Percentiles rank a stretch among this genome's conserved stretches.
phyloP scores from a whole-genome alignment of 202 grass and related monocot species.

The Hordeum pubiflorum region DNA sequence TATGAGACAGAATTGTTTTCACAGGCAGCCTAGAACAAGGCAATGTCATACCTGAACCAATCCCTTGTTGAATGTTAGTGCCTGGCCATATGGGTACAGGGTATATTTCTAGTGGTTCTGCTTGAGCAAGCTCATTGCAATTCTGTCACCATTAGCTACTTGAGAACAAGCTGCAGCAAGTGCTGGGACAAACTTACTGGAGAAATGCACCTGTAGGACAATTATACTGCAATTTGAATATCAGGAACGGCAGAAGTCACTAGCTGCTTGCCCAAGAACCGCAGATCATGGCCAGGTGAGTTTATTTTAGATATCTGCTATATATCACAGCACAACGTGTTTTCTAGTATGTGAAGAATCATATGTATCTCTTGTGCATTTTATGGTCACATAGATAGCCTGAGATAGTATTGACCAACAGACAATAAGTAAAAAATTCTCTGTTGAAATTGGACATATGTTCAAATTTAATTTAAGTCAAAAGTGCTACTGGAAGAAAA shows the following conservation, averaged over 20 bases:
- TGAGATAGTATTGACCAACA: not conserved
- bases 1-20: constrained; percentile 23
- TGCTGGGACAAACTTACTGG: constrained; percentile 24
- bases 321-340: not conserved
- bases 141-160: constrained; percentile 27
- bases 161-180: constrained; percentile 28
- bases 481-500: not conserved
- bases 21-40: constrained; percentile 36
- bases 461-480: not conserved
- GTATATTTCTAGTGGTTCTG: constrained; percentile 42
- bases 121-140: constrained; percentile 32
- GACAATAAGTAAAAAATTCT: not conserved
- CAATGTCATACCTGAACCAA: not conserved
- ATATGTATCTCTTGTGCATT: not conserved
- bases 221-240: constrained; percentile 39
- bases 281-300: constrained; percentile 40
- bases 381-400: not conserved
- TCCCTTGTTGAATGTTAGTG: constrained; percentile 33
- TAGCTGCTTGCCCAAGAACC: constrained; percentile 37
- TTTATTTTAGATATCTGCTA: not conserved
- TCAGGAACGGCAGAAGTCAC: constrained; percentile 34
- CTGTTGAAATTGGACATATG: not conserved
- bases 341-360: not conserved
- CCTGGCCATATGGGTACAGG: not conserved
- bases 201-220: constrained; percentile 40